phyloP scores from a whole-genome alignment of 2,329 filamentous ascomycete species.

The Neonectria magnoliae region DNA sequence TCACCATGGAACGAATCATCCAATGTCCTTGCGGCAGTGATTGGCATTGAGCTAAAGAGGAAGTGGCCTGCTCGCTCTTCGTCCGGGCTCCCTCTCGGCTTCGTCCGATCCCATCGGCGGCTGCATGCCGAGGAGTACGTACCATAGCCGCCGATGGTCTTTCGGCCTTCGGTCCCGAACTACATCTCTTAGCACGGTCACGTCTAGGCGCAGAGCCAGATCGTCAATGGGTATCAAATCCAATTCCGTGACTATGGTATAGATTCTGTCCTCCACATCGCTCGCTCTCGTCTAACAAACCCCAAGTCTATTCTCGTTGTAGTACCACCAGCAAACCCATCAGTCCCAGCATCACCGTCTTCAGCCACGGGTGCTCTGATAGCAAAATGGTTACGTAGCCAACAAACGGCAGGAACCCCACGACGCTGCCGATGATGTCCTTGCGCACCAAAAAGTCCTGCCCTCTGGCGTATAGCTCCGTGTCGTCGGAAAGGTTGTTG shows the following conservation, averaged over 20 bases:
- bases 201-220: not conserved
- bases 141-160: not conserved
- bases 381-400: conserved; percentile 97
- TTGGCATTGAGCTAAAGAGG: conserved; percentile 24
- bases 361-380: conserved; percentile 95
- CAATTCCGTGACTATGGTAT: conserved; percentile 11
- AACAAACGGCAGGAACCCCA: conserved; percentile 92
- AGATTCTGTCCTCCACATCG: conserved; percentile 10
- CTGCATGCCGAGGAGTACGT: not conserved
- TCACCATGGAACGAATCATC: not conserved
- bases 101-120: conserved; percentile 1
- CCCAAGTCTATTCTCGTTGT: conserved; percentile 76
- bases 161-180: not conserved
- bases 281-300: conserved; percentile 4
- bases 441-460: conserved; percentile 88
- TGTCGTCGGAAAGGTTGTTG: conserved; percentile 95
- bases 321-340: conserved; percentile 96
- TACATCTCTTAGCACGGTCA: not conserved
- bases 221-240: conserved; percentile 22
- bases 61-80: not conserved
- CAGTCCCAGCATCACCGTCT: conserved; percentile 91
- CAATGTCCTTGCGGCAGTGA: conserved; percentile 24
- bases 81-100: conserved; percentile 6
- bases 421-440: conserved; percentile 93
- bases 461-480: conserved; percentile 82